Percentiles rank a stretch among this genome's conserved stretches.
phyloP scores from a whole-genome alignment of 768 basidiomycete species.

The Lactifluus subvellereus region DNA sequence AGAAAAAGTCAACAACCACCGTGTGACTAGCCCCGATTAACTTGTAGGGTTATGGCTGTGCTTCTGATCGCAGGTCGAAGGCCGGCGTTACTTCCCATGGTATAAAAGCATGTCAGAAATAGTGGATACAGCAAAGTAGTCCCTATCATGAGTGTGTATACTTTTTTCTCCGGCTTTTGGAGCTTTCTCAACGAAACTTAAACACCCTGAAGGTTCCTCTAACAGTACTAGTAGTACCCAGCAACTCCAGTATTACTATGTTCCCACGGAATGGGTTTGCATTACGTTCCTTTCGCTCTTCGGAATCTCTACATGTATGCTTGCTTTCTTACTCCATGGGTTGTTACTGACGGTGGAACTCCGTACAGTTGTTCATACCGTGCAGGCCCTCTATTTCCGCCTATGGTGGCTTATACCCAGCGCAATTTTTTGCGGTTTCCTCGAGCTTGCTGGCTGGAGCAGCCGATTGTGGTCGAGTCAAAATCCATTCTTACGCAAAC shows the following conservation, averaged over 20 bases:
- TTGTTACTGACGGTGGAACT: neutral
- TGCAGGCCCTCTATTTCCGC: conserved; percentile 29
- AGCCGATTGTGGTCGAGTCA: conserved; percentile 18
- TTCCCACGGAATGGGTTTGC: conserved; percentile 35
- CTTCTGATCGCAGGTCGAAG: too few relatives aligned
- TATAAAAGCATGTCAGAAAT: too few relatives aligned
- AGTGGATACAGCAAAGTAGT: neutral
- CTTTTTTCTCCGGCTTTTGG: neutral
- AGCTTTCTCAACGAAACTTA: neutral
- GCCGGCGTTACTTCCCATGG: too few relatives aligned
- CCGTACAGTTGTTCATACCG: conserved; percentile 6
- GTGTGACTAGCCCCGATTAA: too few relatives aligned
- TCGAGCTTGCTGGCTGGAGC: conserved; percentile 19
- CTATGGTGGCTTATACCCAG: conserved; percentile 24
- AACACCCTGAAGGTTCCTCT: neutral
- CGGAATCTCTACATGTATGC: conserved; percentile 29
- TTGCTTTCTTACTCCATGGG: neutral
- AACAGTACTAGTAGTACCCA: conserved; percentile 2
- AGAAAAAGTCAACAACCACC: too few relatives aligned
- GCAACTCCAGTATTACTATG: conserved; percentile 30
- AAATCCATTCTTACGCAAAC: conserved; percentile 2
- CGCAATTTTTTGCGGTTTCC: conserved; percentile 14
- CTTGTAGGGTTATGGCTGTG: too few relatives aligned
- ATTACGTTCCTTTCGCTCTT: conserved; percentile 36
- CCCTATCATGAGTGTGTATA: conserved; percentile 8